Percentiles rank a stretch among this genome's conserved stretches.
Conservation (phyloP, 1,284 basidiomycete species). For the Leccinum angustisporum region DNA sequence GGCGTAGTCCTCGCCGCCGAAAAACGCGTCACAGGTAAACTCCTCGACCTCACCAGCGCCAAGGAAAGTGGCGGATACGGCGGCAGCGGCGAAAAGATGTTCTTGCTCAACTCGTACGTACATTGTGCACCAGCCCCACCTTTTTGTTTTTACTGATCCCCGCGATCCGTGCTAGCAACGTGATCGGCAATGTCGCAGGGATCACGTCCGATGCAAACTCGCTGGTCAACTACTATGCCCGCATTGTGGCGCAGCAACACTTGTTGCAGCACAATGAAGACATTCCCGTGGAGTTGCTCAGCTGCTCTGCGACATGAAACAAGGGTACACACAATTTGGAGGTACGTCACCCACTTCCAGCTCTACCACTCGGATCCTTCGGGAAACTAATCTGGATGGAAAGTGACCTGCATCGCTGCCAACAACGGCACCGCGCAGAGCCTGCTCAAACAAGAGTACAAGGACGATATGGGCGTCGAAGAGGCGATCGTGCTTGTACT, state of each 20-base stretch:
- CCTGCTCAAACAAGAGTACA: conserved; percentile 97
- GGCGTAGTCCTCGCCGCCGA: too few species aligned
- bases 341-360: conserved; percentile 86
- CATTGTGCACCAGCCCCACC: not conserved
- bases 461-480: conserved; percentile 89
- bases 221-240: conserved; percentile 93
- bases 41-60: conserved; percentile 83
- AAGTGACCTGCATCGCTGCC: conserved; percentile 96
- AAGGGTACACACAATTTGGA: conserved; percentile 98
- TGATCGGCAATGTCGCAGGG: conserved; percentile 93
- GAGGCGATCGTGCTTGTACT: conserved; percentile 92
- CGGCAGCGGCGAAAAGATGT: conserved; percentile 97
- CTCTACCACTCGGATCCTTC: conserved; percentile 98
- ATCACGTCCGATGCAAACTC: conserved; percentile 98
- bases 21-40: conserved; percentile 86
- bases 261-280: conserved; percentile 93
- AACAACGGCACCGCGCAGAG: conserved; percentile 96
- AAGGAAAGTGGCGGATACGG: conserved; percentile 86
- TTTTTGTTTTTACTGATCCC: not conserved
- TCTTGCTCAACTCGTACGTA: conserved; percentile 85
- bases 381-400: conserved; percentile 99
- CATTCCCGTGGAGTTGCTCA: conserved; percentile 98
- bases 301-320: conserved; percentile 94
- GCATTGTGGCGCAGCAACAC: conserved; percentile 82
- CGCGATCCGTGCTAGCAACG: conserved; percentile 62